These are phyloP conservation scores for Microstegium vimineum DNA, from an alignment of 176 grass and related monocot genomes.

Conservation along the genomic window DNA sequence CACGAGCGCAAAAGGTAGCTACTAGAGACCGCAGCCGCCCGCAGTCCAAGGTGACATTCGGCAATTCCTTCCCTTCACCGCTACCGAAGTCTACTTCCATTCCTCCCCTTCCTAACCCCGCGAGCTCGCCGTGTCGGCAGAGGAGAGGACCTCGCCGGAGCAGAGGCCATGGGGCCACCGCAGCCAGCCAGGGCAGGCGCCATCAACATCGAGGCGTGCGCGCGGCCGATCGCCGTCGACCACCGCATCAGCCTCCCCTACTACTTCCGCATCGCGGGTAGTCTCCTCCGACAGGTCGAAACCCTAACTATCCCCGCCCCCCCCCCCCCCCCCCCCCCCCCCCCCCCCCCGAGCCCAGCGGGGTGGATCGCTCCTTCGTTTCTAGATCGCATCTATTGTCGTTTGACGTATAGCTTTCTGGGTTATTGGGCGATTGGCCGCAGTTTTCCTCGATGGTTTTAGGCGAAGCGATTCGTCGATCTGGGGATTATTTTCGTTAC, in stretches of 20 bases:
- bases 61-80: not conserved
- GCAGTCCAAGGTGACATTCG: slow-evolving; percentile 6
- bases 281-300: slow-evolving; percentile 84
- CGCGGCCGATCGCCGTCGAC: slow-evolving; percentile 79
- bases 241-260: slow-evolving; percentile 76
- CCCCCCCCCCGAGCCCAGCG: not conserved
- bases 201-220: slow-evolving; percentile 66
- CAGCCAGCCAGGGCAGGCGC: slow-evolving; percentile 29
- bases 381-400: slow-evolving; percentile 17
- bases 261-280: slow-evolving; percentile 96
- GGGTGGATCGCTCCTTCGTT: not conserved
- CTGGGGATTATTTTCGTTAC: slow-evolving; percentile 27
- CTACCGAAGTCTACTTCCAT: slow-evolving; percentile 14
- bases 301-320: slow-evolving; percentile 27
- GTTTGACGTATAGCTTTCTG: not conserved
- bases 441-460: not conserved
- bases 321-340: too few species aligned
- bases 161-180: slow-evolving; percentile 41
- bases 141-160: slow-evolving; percentile 16
- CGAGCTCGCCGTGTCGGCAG: not conserved
- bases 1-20: not conserved
- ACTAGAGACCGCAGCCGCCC: not conserved
- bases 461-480: slow-evolving; percentile 1
- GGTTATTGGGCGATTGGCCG: not conserved
- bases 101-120: slow-evolving; percentile 11